A percentile compares a stretch with the other conserved stretches of the same genome.
Evolutionary conservation across 805 yeast species (phyloP).

Genomic region (Sugiyamaella valdiviana): DNA sequence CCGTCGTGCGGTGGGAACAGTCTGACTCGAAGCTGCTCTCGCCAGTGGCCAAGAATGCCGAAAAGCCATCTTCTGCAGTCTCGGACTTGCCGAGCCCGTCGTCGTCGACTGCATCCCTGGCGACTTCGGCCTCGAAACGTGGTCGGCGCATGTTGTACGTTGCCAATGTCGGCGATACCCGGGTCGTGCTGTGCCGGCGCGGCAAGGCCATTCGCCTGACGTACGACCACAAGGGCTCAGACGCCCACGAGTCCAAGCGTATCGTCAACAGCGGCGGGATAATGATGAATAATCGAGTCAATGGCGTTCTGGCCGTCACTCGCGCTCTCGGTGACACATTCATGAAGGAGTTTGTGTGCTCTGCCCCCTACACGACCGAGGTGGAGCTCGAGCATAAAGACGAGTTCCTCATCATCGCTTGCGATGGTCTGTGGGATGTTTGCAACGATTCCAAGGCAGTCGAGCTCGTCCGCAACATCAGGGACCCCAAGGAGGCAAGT

Average conservation of each 20-base stretch:
- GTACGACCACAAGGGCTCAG: conserved; percentile 92
- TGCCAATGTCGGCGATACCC: conserved; percentile 91
- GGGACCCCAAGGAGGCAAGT: conserved; percentile 62
- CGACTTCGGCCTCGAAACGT: neutral
- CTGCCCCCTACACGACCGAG: conserved; percentile 87
- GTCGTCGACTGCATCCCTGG: neutral
- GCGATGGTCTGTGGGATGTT: conserved; percentile 98
- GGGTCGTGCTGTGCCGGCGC: conserved; percentile 71
- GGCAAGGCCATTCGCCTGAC: conserved; percentile 73
- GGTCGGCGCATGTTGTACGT: conserved; percentile 67
- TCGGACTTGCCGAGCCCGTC: conserved; percentile 1
- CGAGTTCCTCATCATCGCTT: conserved; percentile 80
- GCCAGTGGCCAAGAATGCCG: neutral
- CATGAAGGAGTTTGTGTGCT: conserved; percentile 82
- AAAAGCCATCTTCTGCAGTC: neutral
- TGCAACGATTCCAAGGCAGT: conserved; percentile 80
- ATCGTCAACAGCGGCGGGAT: conserved; percentile 78
- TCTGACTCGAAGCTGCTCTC: neutral
- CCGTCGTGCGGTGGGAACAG: conserved; percentile 81
- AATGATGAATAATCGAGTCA: conserved; percentile 83
- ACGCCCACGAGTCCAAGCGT: conserved; percentile 66
- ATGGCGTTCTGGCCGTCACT: conserved; percentile 92
- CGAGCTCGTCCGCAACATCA: conserved; percentile 50
- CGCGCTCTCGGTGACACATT: conserved; percentile 91
- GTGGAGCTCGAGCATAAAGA: conserved; percentile 65